These are phyloP conservation scores for Cyclostephanos invisitatus DNA, from an alignment of 108 stramenopile species.

Conservation along the genomic window DNA sequence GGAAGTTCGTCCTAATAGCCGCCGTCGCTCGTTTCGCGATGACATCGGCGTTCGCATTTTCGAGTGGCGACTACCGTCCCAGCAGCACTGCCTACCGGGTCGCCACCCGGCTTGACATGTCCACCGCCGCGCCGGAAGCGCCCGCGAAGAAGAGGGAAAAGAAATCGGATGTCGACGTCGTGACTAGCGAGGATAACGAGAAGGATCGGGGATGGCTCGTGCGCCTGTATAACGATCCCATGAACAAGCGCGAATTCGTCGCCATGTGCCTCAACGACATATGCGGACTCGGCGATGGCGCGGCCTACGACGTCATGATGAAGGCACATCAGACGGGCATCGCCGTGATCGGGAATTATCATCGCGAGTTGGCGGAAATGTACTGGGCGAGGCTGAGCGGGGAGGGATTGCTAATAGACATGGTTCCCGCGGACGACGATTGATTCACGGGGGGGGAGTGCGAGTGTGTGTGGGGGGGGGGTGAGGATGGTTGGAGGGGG, in stretches of 20 bases:
- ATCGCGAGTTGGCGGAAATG: slow-evolving; percentile 64
- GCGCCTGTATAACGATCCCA: slow-evolving; percentile 73
- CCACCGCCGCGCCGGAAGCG: neutral
- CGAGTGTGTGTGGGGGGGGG: no score
- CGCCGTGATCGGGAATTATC: slow-evolving; percentile 63
- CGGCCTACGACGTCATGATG: slow-evolving; percentile 77
- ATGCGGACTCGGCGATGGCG: slow-evolving; percentile 55
- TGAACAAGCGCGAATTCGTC: slow-evolving; percentile 81
- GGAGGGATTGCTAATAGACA: slow-evolving; percentile 64
- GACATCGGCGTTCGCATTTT: no score
- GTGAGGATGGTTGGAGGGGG: no score
- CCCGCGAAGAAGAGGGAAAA: slow-evolving; percentile 17
- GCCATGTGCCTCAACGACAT: slow-evolving; percentile 62
- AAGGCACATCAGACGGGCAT: slow-evolving; percentile 67
- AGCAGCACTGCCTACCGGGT: no score
- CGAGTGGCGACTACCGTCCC: no score
- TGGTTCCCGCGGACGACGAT: slow-evolving; percentile 68
- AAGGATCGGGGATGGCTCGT: slow-evolving; percentile 60
- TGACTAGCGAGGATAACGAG: neutral
- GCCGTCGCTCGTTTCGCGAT: no score
- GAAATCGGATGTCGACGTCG: slow-evolving; percentile 8
- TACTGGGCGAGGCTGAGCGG: slow-evolving; percentile 52
- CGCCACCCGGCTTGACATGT: neutral
- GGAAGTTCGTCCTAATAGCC: no score
- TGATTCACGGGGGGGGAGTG: neutral